Base-by-base conservation (phyloP, 202 grass and related monocot species). In the Hordeum pubiflorum region DNA sequence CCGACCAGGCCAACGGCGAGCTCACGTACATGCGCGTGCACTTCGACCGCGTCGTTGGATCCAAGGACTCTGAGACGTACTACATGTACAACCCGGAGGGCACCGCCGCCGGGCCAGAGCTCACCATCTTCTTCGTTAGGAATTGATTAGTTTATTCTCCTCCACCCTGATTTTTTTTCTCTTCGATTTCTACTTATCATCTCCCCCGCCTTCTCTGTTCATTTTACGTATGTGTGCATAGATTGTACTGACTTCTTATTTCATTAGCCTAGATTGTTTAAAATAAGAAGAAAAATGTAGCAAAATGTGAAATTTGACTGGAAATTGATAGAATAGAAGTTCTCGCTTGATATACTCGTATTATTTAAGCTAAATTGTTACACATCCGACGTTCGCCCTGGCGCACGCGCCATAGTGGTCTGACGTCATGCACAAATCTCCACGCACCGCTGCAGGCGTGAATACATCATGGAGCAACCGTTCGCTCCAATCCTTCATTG, bases 11-110 rank as follows among this genome's bases (percentile, higher is more conserved):
- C 46, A 86, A 97, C 74, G 86, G 94, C 62, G 92, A 97, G 86
- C 68, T 93, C 27, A 94, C 88, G 5, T 97, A 93, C 88, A 93
- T 97, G 94, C 86, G 92, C 13, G 76, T 77, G 20, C 82, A 89
- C 80, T 94, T 94, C 69, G 92, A 97, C 37, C 84, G 92, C 50
- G 82, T 94, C 12, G 85, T 94, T 36, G 91, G 91, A 8, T 97
- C 94, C 81, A 89, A 85, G 84, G 91, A 97, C 84, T 71, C 95
- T 36, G 90, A 97, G 88, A 94, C 92, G 7, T 94, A 89, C 76
- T 94, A 97, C 88, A 94, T 97, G 95, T 80, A 89, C 78, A 97
- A 93, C 69, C 92, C 90, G 13, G 92, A 94, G 63, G 88, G 88
- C 18, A 80, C 71, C 57, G 74, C 57, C 61, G 27, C 83, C 52